Conservation (phyloP, 2,329 filamentous ascomycete genomes). For the Cytospora piceicola region DNA sequence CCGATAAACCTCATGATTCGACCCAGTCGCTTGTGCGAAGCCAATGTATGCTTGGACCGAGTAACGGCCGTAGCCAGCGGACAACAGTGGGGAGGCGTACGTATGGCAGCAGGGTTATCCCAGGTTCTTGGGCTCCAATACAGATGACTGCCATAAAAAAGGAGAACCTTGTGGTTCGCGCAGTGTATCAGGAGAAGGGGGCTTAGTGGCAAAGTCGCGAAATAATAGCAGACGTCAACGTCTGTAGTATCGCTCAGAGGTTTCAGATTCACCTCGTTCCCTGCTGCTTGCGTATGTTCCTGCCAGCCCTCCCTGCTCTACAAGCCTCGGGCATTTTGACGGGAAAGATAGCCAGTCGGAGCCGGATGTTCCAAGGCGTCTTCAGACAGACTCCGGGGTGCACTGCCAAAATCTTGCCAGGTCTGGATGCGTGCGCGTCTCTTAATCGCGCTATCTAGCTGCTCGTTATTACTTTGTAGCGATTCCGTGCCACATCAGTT, state of each 20-base stretch:
- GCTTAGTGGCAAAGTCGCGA: too few species aligned
- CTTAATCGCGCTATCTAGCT: neutral
- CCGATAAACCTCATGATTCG: conserved; percentile 4
- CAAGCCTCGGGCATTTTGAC: too few species aligned
- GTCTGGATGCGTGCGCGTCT: neutral
- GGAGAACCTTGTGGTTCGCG: neutral
- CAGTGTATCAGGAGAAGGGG: too few species aligned
- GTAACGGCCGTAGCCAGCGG: neutral
- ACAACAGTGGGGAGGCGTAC: conserved; percentile 19
- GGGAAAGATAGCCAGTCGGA: too few species aligned
- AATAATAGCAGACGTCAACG: too few species aligned
- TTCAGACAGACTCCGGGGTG: neutral
- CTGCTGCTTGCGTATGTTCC: neutral
- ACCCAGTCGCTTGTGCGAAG: neutral
- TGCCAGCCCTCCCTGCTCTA: too few species aligned
- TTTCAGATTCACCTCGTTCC: too few species aligned
- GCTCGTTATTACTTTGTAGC: too few species aligned
- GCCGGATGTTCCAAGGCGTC: neutral
- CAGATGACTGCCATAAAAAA: neutral
- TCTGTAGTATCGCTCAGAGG: too few species aligned
- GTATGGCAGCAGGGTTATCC: conserved; percentile 4
- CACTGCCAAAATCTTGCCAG: neutral
- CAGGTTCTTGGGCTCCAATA: neutral
- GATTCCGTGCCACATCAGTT: too few species aligned
- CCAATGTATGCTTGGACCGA: conserved; percentile 10